These are phyloP conservation scores for Pholiota adiposa DNA, from an alignment of 1,284 basidiomycete genomes.

Conservation along the genomic window DNA sequence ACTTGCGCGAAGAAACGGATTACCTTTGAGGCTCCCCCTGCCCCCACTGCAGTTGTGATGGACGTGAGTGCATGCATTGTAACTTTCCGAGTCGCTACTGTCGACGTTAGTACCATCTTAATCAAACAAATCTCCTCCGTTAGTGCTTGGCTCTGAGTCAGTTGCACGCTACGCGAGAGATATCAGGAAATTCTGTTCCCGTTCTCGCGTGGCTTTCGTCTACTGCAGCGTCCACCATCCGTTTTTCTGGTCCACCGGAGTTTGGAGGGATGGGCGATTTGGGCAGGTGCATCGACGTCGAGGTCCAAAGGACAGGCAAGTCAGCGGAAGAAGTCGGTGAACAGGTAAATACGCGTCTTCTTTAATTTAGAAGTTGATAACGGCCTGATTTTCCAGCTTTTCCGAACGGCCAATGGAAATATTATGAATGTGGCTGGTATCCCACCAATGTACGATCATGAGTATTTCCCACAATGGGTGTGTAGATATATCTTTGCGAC, in stretches of 20 bases:
- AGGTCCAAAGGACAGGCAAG: constrained; percentile 9
- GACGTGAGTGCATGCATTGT: neutral
- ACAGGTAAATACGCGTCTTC: too few species aligned
- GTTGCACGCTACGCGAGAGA: constrained; percentile 8
- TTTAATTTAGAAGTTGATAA: too few species aligned
- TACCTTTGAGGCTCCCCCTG: neutral
- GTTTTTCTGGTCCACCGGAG: constrained; percentile 9
- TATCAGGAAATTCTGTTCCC: constrained; percentile 13
- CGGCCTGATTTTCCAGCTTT: neutral
- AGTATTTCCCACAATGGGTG: constrained; percentile 18
- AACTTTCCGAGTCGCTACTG: too few species aligned
- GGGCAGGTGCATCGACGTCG: constrained; percentile 8
- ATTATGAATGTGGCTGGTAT: constrained; percentile 11
- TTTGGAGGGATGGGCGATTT: constrained; percentile 16
- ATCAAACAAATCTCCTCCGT: neutral
- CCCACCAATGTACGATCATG: constrained; percentile 20
- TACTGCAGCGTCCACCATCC: constrained; percentile 5
- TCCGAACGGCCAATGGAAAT: neutral
- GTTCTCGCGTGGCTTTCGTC: constrained; percentile 13
- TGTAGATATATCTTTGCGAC: neutral
- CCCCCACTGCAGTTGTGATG: neutral
- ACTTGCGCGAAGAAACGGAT: neutral
- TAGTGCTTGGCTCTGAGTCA: constrained; percentile 11
- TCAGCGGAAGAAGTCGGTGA: constrained; percentile 8
- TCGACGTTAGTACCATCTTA: neutral